Percentiles rank a stretch among this genome's conserved stretches.
These are phyloP conservation scores for Fraxinus xanthoxyloides DNA, from an alignment of 305 asterid species.

Conservation along the genomic window DNA sequence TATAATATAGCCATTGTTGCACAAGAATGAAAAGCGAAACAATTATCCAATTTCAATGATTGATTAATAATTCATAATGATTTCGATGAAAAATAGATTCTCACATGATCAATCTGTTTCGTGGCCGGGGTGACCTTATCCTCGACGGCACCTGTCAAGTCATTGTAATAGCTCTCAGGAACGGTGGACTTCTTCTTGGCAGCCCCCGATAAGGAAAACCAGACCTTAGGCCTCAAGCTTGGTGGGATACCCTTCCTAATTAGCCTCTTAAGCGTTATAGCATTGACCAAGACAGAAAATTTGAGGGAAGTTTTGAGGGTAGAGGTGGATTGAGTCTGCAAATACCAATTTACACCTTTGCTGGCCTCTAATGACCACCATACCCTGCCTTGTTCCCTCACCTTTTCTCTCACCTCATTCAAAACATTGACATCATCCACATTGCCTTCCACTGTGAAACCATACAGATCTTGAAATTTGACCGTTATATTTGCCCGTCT, in stretches of 20 bases:
- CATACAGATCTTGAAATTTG: constrained; percentile 89
- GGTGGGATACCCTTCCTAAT: constrained; percentile 90
- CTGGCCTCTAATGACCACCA: constrained; percentile 93
- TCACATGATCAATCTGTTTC: constrained; percentile 92
- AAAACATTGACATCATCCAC: constrained; percentile 92
- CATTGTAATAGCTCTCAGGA: constrained; percentile 83
- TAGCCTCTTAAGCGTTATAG: constrained; percentile 71
- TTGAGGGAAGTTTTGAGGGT: constrained; percentile 64
- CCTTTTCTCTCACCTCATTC: constrained; percentile 92
- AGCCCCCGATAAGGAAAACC: constrained; percentile 91
- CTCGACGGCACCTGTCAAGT: constrained; percentile 62
- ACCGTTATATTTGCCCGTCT: constrained; percentile 80
- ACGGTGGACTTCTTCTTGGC: constrained; percentile 95
- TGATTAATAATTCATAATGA: background rate
- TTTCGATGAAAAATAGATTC: background rate
- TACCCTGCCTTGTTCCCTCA: constrained; percentile 76
- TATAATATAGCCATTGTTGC: background rate
- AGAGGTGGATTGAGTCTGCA: constrained; percentile 43
- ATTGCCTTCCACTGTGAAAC: constrained; percentile 84
- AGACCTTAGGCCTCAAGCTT: constrained; percentile 79
- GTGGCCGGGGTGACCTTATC: constrained; percentile 85
- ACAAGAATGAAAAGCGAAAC: background rate
- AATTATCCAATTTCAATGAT: background rate
- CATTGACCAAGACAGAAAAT: constrained; percentile 70
- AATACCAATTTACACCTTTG: constrained; percentile 83